A percentile compares a stretch with the other conserved stretches of the same genome.
Conservation (phyloP, 805 yeast species). For the Metschnikowia picachoensis region DNA sequence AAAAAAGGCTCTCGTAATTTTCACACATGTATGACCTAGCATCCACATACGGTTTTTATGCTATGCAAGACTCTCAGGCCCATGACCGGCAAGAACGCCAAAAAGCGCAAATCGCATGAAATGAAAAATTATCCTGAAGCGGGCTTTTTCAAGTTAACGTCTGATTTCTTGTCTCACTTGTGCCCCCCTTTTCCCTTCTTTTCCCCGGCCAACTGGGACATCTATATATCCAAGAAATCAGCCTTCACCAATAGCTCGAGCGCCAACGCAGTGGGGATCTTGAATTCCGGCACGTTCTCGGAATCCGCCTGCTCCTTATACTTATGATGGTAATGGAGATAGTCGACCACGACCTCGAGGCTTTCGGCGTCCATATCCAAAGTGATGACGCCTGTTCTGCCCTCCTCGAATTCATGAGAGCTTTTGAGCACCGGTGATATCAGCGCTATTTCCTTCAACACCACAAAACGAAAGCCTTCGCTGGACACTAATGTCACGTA, state of each 20-base stretch:
- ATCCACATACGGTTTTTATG: too few relatives aligned
- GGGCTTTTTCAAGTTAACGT: too few relatives aligned
- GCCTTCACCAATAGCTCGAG: conserved; percentile 89
- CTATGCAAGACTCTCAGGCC: too few relatives aligned
- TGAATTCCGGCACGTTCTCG: conserved; percentile 76
- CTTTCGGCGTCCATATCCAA: conserved; percentile 67
- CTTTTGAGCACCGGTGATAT: conserved; percentile 57
- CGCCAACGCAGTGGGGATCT: conserved; percentile 91
- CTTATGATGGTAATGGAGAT: conserved; percentile 69
- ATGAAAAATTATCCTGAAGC: too few relatives aligned
- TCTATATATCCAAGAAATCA: conserved; percentile 69
- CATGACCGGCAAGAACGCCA: too few relatives aligned
- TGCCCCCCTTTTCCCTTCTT: not conserved
- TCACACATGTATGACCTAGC: too few relatives aligned
- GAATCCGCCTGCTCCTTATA: conserved; percentile 51
- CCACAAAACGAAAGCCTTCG: conserved; percentile 60
- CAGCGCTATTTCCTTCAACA: conserved; percentile 71
- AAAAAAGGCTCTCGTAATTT: too few relatives aligned
- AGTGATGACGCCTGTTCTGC: conserved; percentile 53
- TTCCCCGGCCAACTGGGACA: not conserved
- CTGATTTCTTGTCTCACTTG: not conserved
- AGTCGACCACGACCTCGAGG: conserved; percentile 78
- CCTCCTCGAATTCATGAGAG: conserved; percentile 54
- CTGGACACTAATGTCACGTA: conserved; percentile 68
- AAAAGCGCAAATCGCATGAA: too few relatives aligned